Percentiles rank a stretch among this genome's conserved stretches.
Evolutionary conservation across 2,329 filamentous ascomycete genomes (phyloP).

Genomic region (Gaeumannomyces tritici): DNA sequence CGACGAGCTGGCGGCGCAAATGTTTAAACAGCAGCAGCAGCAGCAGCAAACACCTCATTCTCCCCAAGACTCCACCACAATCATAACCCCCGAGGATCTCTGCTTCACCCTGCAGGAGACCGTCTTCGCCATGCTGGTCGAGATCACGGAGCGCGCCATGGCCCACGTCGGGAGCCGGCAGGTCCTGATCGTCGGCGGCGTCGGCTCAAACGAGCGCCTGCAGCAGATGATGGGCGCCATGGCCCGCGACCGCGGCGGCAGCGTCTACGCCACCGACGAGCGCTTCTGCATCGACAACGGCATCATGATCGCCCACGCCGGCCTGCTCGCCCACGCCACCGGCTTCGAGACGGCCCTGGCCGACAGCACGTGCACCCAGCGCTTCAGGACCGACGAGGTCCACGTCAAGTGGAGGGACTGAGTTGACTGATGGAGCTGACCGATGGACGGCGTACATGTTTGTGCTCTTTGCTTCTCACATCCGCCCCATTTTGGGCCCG

Average conservation of each 20-base stretch:
- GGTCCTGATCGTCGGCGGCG: constrained; percentile 90
- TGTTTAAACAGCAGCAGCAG: constrained; percentile 21
- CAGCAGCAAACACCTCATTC: background rate
- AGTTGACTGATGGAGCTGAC: too few relatives aligned
- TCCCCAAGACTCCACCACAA: constrained; percentile 37
- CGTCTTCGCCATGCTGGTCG: constrained; percentile 91
- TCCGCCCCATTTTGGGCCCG: too few relatives aligned
- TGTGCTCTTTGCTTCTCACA: too few relatives aligned
- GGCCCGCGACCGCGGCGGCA: constrained; percentile 80
- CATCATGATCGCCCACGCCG: constrained; percentile 98
- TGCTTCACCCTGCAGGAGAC: constrained; percentile 96
- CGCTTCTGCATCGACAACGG: constrained; percentile 98
- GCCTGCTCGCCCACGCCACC: constrained; percentile 72
- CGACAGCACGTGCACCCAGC: constrained; percentile 77
- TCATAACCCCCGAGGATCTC: constrained; percentile 77
- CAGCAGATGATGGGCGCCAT: constrained; percentile 99
- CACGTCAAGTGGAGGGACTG: constrained; percentile 68
- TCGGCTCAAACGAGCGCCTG: constrained; percentile 87
- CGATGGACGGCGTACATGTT: too few relatives aligned
- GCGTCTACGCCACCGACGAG: constrained; percentile 91
- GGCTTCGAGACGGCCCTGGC: constrained; percentile 69
- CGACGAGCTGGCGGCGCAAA: constrained; percentile 67
- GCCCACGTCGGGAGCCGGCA: constrained; percentile 87
- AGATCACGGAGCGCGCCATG: constrained; percentile 98
- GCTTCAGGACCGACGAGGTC: constrained; percentile 76